These are phyloP conservation scores for Hymenochaete sp. DNA, from an alignment of 1,284 basidiomycete species.

Conservation along the genomic window DNA sequence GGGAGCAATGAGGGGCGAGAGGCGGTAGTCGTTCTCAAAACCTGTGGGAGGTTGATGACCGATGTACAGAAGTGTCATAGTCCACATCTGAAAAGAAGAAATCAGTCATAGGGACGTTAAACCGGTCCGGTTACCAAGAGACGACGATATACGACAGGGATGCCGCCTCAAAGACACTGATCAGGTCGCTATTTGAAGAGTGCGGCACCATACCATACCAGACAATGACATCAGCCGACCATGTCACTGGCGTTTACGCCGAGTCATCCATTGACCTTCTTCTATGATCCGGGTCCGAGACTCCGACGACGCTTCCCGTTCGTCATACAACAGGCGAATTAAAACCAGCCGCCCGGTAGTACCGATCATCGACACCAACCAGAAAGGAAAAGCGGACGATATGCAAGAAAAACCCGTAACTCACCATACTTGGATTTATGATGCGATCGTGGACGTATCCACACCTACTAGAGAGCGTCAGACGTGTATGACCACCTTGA, in stretches of 20 bases:
- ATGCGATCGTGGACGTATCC: constrained; percentile 93
- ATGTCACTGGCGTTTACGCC: too few relatives aligned
- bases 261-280: too few relatives aligned
- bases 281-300: too few relatives aligned
- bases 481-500: constrained; percentile 33
- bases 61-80: constrained; percentile 96
- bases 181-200: too few relatives aligned
- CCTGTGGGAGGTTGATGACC: constrained; percentile 90
- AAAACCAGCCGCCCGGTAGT: too few relatives aligned
- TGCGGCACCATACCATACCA: too few relatives aligned
- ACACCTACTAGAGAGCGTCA: constrained; percentile 94
- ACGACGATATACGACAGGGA: too few relatives aligned
- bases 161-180: too few relatives aligned
- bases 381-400: constrained; percentile 2
- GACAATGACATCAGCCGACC: too few relatives aligned
- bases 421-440: constrained; percentile 85
- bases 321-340: too few relatives aligned
- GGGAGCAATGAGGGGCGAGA: constrained; percentile 90
- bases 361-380: neutral
- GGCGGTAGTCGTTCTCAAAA: constrained; percentile 89
- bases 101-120: neutral
- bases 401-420: constrained; percentile 26
- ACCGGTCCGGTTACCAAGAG: neutral
- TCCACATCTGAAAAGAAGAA: constrained; percentile 67
- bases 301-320: too few relatives aligned